Conservation (phyloP, 2,329 filamentous ascomycete species). For the Colletotrichum sublineola region DNA sequence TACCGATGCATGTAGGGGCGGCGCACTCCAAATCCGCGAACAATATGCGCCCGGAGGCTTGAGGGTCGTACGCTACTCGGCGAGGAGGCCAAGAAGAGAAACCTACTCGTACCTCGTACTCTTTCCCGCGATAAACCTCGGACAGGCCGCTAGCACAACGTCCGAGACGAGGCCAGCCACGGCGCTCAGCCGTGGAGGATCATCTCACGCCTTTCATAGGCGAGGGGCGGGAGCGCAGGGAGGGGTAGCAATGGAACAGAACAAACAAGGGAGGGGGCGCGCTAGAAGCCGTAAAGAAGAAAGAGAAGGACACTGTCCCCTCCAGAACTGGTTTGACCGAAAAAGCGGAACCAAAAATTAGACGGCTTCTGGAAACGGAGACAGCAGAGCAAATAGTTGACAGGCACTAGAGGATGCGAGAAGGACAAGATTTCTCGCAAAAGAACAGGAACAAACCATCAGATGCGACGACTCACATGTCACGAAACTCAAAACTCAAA, state of each 20-base stretch:
- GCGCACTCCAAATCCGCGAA: background rate
- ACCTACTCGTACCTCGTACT: background rate
- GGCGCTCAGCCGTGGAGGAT: no score
- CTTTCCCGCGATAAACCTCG: background rate
- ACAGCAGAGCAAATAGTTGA: background rate
- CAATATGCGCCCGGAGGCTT: background rate
- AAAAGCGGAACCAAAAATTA: background rate
- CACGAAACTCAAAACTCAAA: constrained; percentile 12
- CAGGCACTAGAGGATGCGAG: background rate
- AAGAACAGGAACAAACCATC: constrained; percentile 13
- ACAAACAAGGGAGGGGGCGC: background rate
- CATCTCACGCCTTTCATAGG: background rate
- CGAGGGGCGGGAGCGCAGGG: background rate
- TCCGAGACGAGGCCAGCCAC: background rate
- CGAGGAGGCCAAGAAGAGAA: background rate
- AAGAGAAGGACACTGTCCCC: background rate
- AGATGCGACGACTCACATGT: constrained; percentile 35
- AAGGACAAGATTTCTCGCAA: background rate
- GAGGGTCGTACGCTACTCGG: background rate
- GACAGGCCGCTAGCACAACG: background rate
- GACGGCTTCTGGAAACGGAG: background rate
- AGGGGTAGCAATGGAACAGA: background rate
- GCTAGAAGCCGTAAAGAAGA: background rate
- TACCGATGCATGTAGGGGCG: no score
- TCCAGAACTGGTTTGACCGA: background rate